phyloP scores from a whole-genome alignment of 495 filamentous ascomycete species.

The Xylaria longipes region DNA sequence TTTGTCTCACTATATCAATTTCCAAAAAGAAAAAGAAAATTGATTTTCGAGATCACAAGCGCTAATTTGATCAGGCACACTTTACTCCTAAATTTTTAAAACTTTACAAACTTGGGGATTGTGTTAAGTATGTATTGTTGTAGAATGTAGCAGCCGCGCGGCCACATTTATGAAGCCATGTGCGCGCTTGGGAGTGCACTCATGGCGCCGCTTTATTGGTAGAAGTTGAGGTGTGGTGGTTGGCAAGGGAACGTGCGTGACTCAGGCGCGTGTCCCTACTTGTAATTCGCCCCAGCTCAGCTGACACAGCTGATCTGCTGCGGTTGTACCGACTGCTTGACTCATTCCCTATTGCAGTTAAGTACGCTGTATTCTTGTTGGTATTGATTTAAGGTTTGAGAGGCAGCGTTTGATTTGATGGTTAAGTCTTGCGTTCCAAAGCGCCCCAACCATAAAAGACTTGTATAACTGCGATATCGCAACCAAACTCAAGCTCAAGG shows the following conservation, averaged over 20 bases:
- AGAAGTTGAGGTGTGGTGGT: conserved; percentile 15
- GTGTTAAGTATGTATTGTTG: conserved; percentile 3
- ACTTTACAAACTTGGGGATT: background rate
- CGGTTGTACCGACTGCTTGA: background rate
- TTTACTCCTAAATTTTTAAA: background rate
- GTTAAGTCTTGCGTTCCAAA: background rate
- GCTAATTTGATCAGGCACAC: background rate
- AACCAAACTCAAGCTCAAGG: background rate
- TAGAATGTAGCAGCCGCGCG: conserved; percentile 8
- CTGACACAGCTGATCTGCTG: conserved; percentile 16
- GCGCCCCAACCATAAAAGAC: background rate
- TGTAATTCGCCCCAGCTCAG: conserved; percentile 5
- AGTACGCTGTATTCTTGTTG: background rate
- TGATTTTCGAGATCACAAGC: conserved; percentile 3
- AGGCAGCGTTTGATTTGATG: background rate
- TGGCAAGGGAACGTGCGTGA: conserved; percentile 29
- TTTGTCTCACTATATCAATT: background rate
- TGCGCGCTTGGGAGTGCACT: conserved; percentile 9
- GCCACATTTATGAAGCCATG: conserved; percentile 17
- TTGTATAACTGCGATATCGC: background rate
- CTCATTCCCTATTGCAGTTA: background rate
- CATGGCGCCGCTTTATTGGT: conserved; percentile 10
- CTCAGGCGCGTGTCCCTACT: conserved; percentile 12
- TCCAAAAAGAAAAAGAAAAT: background rate
- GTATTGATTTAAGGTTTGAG: background rate